Percentiles rank a stretch among this genome's conserved stretches.
These are phyloP conservation scores for Inga laurina DNA, from an alignment of 306 rosid genomes.

Conservation along the genomic window DNA sequence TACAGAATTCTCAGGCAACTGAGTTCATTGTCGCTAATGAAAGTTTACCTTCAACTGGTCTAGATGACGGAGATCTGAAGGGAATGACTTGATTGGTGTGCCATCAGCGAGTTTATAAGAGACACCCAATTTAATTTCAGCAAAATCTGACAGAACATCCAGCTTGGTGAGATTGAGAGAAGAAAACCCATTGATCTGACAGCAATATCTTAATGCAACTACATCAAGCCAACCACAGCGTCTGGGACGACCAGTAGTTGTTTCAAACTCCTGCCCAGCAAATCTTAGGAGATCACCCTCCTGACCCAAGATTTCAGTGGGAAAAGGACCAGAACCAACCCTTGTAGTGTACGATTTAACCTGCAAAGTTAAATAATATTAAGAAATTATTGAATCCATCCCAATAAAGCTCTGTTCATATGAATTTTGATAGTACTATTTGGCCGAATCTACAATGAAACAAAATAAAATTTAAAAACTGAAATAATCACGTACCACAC, in stretches of 20 bases:
- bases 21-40: not conserved
- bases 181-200: conserved; percentile 91
- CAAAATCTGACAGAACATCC: conserved; percentile 81
- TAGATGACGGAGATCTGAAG: conserved; percentile 84
- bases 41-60: conserved; percentile 80
- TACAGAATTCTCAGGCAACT: not conserved
- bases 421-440: not conserved
- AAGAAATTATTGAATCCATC: conserved; percentile 12
- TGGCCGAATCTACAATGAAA: not conserved
- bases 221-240: conserved; percentile 99
- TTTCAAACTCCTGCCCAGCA: conserved; percentile 98
- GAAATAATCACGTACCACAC: conserved; percentile 71
- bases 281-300: conserved; percentile 92
- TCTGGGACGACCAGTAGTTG: conserved; percentile 97
- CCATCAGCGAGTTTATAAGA: conserved; percentile 69
- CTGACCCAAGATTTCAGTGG: conserved; percentile 83
- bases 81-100: conserved; percentile 71
- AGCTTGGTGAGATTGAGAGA: conserved; percentile 92
- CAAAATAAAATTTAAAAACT: not conserved
- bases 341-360: conserved; percentile 96
- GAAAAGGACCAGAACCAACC: conserved; percentile 98
- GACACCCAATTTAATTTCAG: conserved; percentile 78
- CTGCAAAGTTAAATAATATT: conserved; percentile 48
- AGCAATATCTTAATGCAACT: conserved; percentile 70
- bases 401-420: not conserved